Conservation (phyloP, 305 asterid genomes). For the Fraxinus xanthoxyloides region DNA sequence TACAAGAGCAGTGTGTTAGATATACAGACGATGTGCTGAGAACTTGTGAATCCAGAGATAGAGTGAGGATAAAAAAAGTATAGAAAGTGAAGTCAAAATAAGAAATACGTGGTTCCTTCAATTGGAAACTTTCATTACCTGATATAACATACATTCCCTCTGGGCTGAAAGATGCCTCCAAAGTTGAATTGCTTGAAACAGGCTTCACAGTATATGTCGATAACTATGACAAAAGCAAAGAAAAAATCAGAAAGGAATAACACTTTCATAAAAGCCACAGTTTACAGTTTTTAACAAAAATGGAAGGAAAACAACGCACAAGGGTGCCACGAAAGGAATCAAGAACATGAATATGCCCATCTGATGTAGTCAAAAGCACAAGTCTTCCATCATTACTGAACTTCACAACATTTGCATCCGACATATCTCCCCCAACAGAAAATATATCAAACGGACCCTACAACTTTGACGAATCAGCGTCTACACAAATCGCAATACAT, state of each 20-base stretch:
- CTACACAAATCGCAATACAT: constrained; percentile 15
- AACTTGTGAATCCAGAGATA: not conserved
- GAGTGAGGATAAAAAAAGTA: not conserved
- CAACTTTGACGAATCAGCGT: constrained; percentile 35
- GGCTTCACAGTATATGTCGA: constrained; percentile 82
- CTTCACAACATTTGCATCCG: constrained; percentile 89
- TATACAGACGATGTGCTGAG: not conserved
- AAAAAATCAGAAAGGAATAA: constrained; percentile 7
- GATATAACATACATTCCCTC: constrained; percentile 90
- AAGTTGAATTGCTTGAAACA: constrained; percentile 66
- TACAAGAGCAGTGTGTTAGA: not conserved
- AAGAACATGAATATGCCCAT: constrained; percentile 84
- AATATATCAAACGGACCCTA: constrained; percentile 95
- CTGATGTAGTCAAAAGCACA: constrained; percentile 84
- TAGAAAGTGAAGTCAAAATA: constrained; percentile 11
- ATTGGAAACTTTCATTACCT: constrained; percentile 40
- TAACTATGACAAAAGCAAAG: constrained; percentile 43
- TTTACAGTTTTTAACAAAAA: not conserved
- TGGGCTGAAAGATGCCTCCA: constrained; percentile 97
- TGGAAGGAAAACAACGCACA: constrained; percentile 46
- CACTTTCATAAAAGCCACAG: constrained; percentile 1
- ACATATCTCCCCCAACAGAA: constrained; percentile 82
- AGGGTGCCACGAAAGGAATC: constrained; percentile 90
- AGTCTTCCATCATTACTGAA: constrained; percentile 93
- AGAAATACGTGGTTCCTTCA: not conserved